Evolutionary conservation across 2,329 filamentous ascomycete genomes (phyloP), one percentile per base, ranked within the genome.

Genomic region (Mariannaea elegans): DNA sequence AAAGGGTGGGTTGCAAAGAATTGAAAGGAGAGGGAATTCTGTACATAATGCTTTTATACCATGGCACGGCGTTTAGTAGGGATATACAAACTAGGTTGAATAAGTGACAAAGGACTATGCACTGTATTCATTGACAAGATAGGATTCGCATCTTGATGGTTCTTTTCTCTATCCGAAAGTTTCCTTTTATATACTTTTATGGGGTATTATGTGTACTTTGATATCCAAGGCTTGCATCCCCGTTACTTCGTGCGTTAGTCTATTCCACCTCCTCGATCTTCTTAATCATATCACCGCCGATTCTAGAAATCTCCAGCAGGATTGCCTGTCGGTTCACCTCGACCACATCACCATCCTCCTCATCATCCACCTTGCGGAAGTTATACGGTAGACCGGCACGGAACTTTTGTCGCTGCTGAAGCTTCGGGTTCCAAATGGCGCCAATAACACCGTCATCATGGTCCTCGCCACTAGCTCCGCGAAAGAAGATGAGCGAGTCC

Each of bases 401-500:
- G 80, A 93, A 94, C 12, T 79, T 77, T 63, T 91, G 83, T 53
- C 70, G 73, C 63, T 80, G 80, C 59, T 55, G 52, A 7, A 86
- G 66, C 63, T 80, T 80, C 2, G 84, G 84, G 54, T 84, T 85
- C 86, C 86, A 89, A 65, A 88, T 80, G 16, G 80, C 84, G 2
- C 83, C 82, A 13, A 90, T 81, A 7, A 86, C 73, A 18, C 71
- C 72, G 56, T 86, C 82, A 21, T 87, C 82, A 2, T 82, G 80
- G 1, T 81, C 74, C 2, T 63, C 65, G 12, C 50, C 80, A 3
- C 80, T 64, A 4, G 78, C 81, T 29, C 93, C 89, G 64, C 88
- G 84, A 80, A 98, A 97, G 76, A 97, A 92, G 2, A 97, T 79
- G 31, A 97, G 79, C 3, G 87, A 85, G 32, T 88, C 84, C 3